phyloP scores from a whole-genome alignment of 352 stramenopile genomes.

The Poterioochromonas sp. region DNA sequence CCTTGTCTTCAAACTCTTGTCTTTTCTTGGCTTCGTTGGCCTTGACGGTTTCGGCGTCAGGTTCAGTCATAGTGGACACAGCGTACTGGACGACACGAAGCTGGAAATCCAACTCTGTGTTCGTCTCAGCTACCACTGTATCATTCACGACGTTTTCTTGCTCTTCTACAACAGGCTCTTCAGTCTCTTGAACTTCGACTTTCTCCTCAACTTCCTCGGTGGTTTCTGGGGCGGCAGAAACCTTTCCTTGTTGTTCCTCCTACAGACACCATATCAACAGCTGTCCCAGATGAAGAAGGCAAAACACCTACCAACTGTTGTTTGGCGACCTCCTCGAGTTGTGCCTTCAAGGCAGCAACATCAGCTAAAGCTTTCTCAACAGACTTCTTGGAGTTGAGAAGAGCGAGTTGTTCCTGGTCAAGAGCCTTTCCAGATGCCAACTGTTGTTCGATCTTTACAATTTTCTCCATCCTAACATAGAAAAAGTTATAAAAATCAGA shows the following conservation, averaged over 20 bases:
- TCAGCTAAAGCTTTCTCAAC: conserved; percentile 7
- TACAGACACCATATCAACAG: neutral
- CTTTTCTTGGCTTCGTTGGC: neutral
- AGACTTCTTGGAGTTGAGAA: neutral
- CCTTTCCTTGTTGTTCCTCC: neutral
- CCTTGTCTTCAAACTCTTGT: neutral
- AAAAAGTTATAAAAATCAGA: neutral
- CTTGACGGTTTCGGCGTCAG: neutral
- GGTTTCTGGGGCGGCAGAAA: neutral
- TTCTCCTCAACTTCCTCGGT: neutral
- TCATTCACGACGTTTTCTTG: neutral
- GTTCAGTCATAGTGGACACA: neutral
- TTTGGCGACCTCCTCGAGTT: conserved; percentile 30
- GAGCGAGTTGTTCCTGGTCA: conserved; percentile 2
- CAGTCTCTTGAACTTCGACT: neutral
- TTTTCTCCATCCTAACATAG: conserved; percentile 18
- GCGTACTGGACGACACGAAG: neutral
- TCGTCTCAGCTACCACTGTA: too few relatives aligned
- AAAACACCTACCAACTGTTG: neutral
- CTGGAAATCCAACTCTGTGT: neutral
- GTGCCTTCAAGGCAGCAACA: neutral
- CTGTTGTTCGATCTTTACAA: conserved; percentile 17
- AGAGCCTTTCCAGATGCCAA: neutral
- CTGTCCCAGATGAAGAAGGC: neutral
- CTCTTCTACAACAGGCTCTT: neutral